Evolutionary conservation across 2,329 filamentous ascomycete species (phyloP).

Genomic region (Claviceps purpurea): DNA sequence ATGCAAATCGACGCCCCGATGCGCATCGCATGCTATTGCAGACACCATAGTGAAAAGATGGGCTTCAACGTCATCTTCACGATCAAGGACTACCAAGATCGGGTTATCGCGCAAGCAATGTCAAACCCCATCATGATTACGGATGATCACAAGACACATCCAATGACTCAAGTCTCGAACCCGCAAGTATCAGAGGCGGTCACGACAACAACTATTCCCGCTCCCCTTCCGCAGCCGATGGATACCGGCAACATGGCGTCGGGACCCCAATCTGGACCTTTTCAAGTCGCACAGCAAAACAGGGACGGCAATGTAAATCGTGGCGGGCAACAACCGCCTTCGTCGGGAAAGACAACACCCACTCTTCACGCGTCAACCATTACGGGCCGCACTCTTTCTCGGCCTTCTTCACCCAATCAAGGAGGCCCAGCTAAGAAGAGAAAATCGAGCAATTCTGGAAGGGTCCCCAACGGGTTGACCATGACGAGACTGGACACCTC

Average conservation of each 20-base stretch:
- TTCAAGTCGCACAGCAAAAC: constrained; percentile 40
- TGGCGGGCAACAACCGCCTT: constrained; percentile 20
- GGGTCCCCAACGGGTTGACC: constrained; percentile 58
- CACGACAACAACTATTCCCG: constrained; percentile 11
- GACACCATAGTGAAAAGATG: constrained; percentile 85
- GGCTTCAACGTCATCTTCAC: constrained; percentile 93
- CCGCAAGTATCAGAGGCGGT: constrained; percentile 17
- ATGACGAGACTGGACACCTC: constrained; percentile 71
- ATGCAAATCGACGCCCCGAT: constrained; percentile 78
- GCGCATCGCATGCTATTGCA: constrained; percentile 94
- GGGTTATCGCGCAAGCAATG: constrained; percentile 70
- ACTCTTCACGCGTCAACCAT: constrained; percentile 10
- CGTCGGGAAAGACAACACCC: constrained; percentile 20
- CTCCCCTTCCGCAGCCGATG: constrained; percentile 8
- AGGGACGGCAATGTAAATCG: constrained; percentile 49
- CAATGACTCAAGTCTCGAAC: constrained; percentile 15
- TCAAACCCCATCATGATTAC: constrained; percentile 91
- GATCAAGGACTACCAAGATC: constrained; percentile 66
- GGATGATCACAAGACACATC: constrained; percentile 88
- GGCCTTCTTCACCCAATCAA: constrained; percentile 59
- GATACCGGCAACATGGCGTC: constrained; percentile 19
- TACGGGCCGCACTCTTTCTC: constrained; percentile 38
- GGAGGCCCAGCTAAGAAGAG: constrained; percentile 66
- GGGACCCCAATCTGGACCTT: constrained; percentile 24
- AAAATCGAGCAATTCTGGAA: constrained; percentile 59